These are phyloP conservation scores for Thelonectria blattea DNA, from an alignment of 2,329 filamentous ascomycete genomes.

Conservation along the genomic window DNA sequence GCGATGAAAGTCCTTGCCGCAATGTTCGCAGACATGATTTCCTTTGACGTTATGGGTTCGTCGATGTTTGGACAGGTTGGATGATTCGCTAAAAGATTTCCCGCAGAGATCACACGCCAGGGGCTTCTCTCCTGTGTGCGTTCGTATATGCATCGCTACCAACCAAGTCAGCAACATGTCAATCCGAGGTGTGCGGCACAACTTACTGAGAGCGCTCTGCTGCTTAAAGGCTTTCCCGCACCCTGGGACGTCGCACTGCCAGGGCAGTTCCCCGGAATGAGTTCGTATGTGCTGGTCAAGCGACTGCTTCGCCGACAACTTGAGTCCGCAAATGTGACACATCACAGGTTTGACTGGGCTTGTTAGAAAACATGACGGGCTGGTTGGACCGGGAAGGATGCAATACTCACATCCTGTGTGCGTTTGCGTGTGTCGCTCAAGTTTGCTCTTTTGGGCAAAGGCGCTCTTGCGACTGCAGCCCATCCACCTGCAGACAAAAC, in stretches of 20 bases:
- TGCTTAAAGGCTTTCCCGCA: conserved; percentile 69
- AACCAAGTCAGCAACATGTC: conserved; percentile 24
- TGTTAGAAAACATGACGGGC: conserved; percentile 19
- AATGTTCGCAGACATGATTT: conserved; percentile 58
- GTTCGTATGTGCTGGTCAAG: conserved; percentile 71
- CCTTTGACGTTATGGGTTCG: conserved; percentile 64
- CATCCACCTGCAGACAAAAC: conserved; percentile 63
- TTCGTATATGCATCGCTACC: conserved; percentile 69
- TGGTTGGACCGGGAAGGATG: conserved; percentile 1
- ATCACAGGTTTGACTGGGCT: conserved; percentile 62
- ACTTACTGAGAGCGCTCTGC: conserved; percentile 69
- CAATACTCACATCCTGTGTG: conserved; percentile 65
- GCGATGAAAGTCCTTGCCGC: conserved; percentile 63
- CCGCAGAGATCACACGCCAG: conserved; percentile 63
- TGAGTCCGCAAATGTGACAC: conserved; percentile 61
- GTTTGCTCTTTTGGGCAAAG: conserved; percentile 66
- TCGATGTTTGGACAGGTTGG: conserved; percentile 70
- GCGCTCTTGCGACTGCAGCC: conserved; percentile 59
- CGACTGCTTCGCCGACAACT: conserved; percentile 71
- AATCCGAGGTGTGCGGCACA: background rate
- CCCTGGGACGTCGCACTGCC: conserved; percentile 56
- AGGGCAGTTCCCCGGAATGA: conserved; percentile 70
- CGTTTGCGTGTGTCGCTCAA: conserved; percentile 69
- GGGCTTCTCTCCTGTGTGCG: conserved; percentile 70
- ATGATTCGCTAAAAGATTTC: conserved; percentile 68